Conservation (phyloP, 345 rosid genomes). For the Salix suchowensis region DNA sequence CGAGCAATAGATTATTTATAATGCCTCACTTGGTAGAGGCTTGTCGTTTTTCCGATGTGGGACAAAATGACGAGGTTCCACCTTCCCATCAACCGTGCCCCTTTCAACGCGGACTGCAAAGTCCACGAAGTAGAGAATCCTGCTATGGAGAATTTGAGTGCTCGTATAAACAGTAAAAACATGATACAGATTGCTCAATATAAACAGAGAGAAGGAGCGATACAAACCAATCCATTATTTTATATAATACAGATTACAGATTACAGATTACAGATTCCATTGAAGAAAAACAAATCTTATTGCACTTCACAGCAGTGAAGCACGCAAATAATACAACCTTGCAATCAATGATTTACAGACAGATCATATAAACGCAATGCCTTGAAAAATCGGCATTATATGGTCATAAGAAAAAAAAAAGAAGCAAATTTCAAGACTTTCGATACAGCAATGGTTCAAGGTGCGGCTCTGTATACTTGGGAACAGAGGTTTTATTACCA, state of each 20-base stretch:
- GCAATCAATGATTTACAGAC: not conserved
- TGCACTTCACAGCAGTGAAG: not conserved
- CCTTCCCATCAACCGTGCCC: not conserved
- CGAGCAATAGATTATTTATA: not conserved
- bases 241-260: too few species aligned
- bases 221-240: not conserved
- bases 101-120: not conserved
- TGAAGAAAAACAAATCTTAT: not conserved
- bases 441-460: conserved; percentile 57
- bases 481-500: conserved; percentile 5
- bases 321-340: not conserved
- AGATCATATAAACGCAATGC: not conserved
- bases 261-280: not conserved
- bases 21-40: too few species aligned
- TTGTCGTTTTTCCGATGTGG: conserved; percentile 1
- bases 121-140: not conserved
- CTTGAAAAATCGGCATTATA: not conserved
- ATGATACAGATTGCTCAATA: too few species aligned
- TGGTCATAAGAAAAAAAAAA: not conserved
- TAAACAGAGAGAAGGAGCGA: not conserved
- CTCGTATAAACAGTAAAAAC: too few species aligned
- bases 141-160: too few species aligned
- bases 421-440: conserved; percentile 8
- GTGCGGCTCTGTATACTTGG: conserved; percentile 29
- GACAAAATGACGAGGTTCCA: not conserved